Evolutionary conservation across 1,284 basidiomycete genomes (phyloP).

Genomic region (Phylloboletellus chloephorus): DNA sequence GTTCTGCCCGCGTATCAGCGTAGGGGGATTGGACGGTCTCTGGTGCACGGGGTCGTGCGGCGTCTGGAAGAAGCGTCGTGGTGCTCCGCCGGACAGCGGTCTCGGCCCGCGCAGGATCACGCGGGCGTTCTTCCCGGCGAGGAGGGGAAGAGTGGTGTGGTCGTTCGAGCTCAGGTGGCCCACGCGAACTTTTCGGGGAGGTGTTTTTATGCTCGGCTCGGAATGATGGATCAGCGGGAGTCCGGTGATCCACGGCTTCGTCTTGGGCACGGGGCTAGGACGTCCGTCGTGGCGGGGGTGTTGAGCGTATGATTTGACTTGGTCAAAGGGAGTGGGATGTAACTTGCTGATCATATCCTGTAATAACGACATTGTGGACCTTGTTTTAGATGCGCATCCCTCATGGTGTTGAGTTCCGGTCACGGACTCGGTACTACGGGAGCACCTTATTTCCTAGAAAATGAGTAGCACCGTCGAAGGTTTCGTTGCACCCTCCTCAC

Average conservation of each 20-base stretch:
- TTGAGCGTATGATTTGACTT: slow-evolving; percentile 17
- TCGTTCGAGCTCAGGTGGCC: slow-evolving; percentile 28
- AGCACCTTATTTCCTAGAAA: no score
- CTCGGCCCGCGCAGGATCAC: not conserved
- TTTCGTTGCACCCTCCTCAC: no score
- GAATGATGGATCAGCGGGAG: slow-evolving; percentile 23
- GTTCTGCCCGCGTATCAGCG: slow-evolving; percentile 45
- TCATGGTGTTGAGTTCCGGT: no score
- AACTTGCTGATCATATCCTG: no score
- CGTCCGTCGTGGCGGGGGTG: slow-evolving; percentile 25
- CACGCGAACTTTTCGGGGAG: slow-evolving; percentile 23
- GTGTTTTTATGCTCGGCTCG: slow-evolving; percentile 25
- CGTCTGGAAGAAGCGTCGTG: slow-evolving; percentile 20
- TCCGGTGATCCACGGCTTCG: slow-evolving; percentile 8
- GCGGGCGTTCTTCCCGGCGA: not conserved
- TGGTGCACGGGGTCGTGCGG: slow-evolving; percentile 38
- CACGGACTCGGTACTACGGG: no score
- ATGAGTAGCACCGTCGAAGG: no score
- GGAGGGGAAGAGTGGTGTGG: slow-evolving; percentile 14
- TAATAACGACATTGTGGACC: no score
- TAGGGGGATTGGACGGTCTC: slow-evolving; percentile 44
- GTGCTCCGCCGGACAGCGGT: not conserved
- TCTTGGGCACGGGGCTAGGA: slow-evolving; percentile 17
- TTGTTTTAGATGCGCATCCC: no score
- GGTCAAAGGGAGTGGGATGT: not conserved